phyloP scores from a whole-genome alignment of 75 land plant genomes.

The Pinus taeda region DNA sequence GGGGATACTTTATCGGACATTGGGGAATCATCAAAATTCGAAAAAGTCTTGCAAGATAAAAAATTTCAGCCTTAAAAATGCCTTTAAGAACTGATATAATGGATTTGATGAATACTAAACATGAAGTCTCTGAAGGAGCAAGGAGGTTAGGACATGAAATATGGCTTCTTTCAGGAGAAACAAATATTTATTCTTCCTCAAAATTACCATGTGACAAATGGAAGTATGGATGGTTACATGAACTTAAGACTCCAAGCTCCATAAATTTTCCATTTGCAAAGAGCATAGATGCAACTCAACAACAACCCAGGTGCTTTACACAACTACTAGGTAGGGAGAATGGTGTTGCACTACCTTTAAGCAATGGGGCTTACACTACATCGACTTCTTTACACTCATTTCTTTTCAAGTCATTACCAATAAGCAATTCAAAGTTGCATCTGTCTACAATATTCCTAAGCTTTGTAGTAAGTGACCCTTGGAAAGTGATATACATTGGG shows the following conservation, averaged over 20 bases:
- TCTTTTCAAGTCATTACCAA: neutral
- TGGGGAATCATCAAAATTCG: constrained; percentile 27
- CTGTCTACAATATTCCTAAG: neutral
- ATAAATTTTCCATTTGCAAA: neutral
- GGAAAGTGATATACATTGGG: neutral
- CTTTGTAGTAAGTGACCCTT: neutral
- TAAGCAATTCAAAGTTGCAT: constrained; percentile 1
- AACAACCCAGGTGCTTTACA: neutral
- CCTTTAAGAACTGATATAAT: neutral
- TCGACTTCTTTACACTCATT: neutral
- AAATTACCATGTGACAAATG: too few relatives aligned
- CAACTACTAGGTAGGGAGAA: neutral
- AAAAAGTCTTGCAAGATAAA: constrained; percentile 15
- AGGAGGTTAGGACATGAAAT: constrained; percentile 2
- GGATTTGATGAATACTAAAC: neutral
- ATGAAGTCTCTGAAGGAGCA: constrained; percentile 8
- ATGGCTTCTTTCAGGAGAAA: neutral
- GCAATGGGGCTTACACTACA: neutral
- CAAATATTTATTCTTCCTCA: too few relatives aligned
- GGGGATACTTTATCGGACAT: constrained; percentile 38
- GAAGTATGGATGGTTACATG: neutral
- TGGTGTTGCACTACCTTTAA: neutral
- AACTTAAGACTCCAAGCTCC: neutral
- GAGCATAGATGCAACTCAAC: neutral
- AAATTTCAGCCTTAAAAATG: constrained; percentile 7